phyloP scores from a whole-genome alignment of 306 rosid genomes.

The Astragalus glycyphyllos region DNA sequence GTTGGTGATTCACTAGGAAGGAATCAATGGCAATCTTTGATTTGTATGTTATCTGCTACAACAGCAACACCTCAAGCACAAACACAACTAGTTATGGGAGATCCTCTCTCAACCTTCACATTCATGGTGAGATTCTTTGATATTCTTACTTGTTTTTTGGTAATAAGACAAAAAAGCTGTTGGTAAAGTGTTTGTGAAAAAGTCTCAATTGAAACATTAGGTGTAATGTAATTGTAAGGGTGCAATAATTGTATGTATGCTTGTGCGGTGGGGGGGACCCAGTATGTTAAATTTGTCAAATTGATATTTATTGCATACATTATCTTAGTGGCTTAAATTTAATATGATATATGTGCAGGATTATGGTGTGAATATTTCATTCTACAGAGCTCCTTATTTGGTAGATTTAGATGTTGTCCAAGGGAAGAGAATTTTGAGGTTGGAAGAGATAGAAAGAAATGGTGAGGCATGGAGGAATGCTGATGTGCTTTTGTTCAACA shows the following conservation, averaged over 20 bases:
- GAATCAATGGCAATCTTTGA: constrained; percentile 95
- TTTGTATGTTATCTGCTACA: constrained; percentile 70
- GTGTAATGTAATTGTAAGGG: background rate
- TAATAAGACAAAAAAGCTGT: constrained; percentile 32
- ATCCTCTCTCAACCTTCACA: constrained; percentile 81
- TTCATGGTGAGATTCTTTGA: constrained; percentile 61
- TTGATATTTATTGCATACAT: background rate
- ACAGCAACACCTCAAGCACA: constrained; percentile 54
- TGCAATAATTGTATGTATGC: background rate
- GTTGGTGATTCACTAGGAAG: constrained; percentile 92
- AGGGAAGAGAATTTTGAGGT: constrained; percentile 77
- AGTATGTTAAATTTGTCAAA: constrained; percentile 33
- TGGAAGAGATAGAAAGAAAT: constrained; percentile 70
- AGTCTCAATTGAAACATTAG: constrained; percentile 2
- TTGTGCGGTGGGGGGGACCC: constrained; percentile 43
- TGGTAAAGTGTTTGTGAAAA: constrained; percentile 24
- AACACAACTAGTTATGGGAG: constrained; percentile 70
- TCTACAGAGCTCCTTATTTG: constrained; percentile 73
- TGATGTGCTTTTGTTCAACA: constrained; percentile 83
- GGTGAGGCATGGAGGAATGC: constrained; percentile 70
- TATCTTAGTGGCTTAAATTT: background rate
- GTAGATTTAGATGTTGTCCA: constrained; percentile 71
- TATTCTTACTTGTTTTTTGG: background rate
- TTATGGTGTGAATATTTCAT: constrained; percentile 70
- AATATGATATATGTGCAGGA: constrained; percentile 69